phyloP scores from a whole-genome alignment of 768 basidiomycete species.

The Asterophora lycoperdoides region DNA sequence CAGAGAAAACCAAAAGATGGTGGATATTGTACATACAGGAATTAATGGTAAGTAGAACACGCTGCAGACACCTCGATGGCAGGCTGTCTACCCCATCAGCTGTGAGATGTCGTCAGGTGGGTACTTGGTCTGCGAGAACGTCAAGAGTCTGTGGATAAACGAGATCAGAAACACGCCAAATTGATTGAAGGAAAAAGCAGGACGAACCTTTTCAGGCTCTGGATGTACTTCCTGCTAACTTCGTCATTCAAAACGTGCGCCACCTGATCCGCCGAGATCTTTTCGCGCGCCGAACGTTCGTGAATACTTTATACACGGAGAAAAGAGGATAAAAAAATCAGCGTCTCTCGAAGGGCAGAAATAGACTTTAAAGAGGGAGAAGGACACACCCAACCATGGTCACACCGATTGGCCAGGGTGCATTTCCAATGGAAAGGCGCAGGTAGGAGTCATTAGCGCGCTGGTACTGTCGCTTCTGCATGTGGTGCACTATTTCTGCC shows the following conservation, averaged over 20 bases:
- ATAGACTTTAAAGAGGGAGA: too few species aligned
- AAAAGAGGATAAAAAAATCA: constrained; percentile 2
- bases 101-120: constrained; percentile 91
- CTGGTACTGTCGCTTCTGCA: constrained; percentile 96
- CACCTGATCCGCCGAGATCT: constrained; percentile 95
- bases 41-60: too few species aligned
- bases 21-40: too few species aligned
- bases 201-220: constrained; percentile 87
- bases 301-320: constrained; percentile 59
- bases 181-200: background rate
- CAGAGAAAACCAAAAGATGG: too few species aligned
- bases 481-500: constrained; percentile 92
- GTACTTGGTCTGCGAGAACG: constrained; percentile 94
- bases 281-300: constrained; percentile 95
- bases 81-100: constrained; percentile 71
- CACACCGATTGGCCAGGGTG: constrained; percentile 99
- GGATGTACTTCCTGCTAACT: constrained; percentile 97
- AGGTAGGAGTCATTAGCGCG: constrained; percentile 96
- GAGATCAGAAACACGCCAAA: background rate
- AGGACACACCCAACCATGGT: constrained; percentile 92
- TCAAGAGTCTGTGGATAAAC: constrained; percentile 61
- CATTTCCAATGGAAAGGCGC: constrained; percentile 94
- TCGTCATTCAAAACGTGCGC: constrained; percentile 99
- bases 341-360: background rate
- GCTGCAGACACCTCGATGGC: too few species aligned